Evolutionary conservation across 331 rosid species (phyloP).

Genomic region (Prunus yedoensis): DNA sequence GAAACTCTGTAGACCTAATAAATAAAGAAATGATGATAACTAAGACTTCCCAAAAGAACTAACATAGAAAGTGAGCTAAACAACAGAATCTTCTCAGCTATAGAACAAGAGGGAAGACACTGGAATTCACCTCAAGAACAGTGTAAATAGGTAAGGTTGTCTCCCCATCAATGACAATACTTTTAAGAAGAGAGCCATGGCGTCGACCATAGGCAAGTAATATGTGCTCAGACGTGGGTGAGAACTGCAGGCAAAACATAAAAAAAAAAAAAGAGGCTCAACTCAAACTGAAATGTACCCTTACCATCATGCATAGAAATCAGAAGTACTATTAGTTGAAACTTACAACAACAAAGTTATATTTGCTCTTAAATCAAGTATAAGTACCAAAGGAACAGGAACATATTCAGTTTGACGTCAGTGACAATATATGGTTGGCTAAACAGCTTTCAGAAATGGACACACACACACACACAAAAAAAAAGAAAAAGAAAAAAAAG

Average conservation of each 20-base stretch:
- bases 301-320: not conserved
- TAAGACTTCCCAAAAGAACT: not conserved
- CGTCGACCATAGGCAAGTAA: slow-evolving; percentile 93
- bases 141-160: slow-evolving; percentile 74
- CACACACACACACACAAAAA: not conserved
- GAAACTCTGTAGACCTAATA: slow-evolving; percentile 80
- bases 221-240: slow-evolving; percentile 87
- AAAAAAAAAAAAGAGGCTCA: slow-evolving; percentile 32
- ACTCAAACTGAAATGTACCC: not conserved
- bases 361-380: not conserved
- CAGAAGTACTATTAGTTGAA: not conserved
- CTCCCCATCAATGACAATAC: slow-evolving; percentile 75
- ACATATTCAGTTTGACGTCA: not conserved
- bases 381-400: slow-evolving; percentile 8
- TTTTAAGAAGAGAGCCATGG: slow-evolving; percentile 82
- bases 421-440: not conserved
- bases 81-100: not conserved
- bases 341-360: not conserved
- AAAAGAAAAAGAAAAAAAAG: too few species aligned
- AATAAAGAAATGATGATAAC: slow-evolving; percentile 25
- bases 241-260: slow-evolving; percentile 57
- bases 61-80: not conserved
- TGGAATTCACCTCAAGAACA: slow-evolving; percentile 66
- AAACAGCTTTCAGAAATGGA: slow-evolving; percentile 1
- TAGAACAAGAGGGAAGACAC: not conserved